These are phyloP conservation scores for Pseudogymnoascus verrucosus DNA, from an alignment of 2,329 filamentous ascomycete species.

Conservation along the genomic window DNA sequence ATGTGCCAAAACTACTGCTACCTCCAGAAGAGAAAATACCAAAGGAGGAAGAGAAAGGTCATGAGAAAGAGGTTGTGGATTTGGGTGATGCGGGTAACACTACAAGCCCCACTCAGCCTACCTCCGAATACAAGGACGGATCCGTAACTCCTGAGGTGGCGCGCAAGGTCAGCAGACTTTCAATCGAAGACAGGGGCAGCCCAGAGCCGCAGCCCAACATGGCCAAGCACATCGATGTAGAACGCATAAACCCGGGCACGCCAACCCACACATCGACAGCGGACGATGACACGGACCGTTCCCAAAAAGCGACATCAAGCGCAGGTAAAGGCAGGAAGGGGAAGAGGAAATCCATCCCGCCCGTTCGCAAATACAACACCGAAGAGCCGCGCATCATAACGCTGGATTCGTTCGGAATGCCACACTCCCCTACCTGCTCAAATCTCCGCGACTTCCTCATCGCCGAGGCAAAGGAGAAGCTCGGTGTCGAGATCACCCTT, in stretches of 20 bases:
- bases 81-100: neutral
- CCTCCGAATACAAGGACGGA: neutral
- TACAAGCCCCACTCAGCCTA: neutral
- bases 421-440: slow-evolving; percentile 56
- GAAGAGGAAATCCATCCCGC: slow-evolving; percentile 28
- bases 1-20: slow-evolving; percentile 56
- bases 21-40: neutral
- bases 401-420: slow-evolving; percentile 70
- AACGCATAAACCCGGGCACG: neutral
- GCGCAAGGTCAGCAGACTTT: slow-evolving; percentile 11
- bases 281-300: slow-evolving; percentile 9
- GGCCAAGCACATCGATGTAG: neutral
- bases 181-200: slow-evolving; percentile 12
- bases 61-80: slow-evolving; percentile 8
- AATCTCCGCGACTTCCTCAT: slow-evolving; percentile 69
- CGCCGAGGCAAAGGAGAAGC: slow-evolving; percentile 62
- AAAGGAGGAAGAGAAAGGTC: neutral
- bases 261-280: slow-evolving; percentile 1
- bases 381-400: slow-evolving; percentile 68
- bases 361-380: slow-evolving; percentile 37
- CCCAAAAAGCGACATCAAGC: slow-evolving; percentile 16
- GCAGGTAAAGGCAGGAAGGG: slow-evolving; percentile 24
- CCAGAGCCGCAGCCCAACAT: slow-evolving; percentile 13
- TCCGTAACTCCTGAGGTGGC: slow-evolving; percentile 12
- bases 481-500: slow-evolving; percentile 27